Evolutionary conservation across 1,284 basidiomycete genomes (phyloP).

Genomic region (Pterula multifida): DNA sequence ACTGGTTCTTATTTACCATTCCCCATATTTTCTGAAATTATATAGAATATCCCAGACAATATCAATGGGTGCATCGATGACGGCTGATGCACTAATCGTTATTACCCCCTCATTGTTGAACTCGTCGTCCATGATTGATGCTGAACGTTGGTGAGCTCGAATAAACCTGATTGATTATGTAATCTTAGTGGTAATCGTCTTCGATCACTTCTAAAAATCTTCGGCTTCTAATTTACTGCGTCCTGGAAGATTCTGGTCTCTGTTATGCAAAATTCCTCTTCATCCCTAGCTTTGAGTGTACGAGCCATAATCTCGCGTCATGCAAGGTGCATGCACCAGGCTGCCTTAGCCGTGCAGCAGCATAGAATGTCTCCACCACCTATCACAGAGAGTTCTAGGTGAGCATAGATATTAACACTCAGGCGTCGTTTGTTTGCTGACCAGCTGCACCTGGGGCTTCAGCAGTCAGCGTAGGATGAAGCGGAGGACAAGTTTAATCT

Average conservation of each 20-base stretch:
- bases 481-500: neutral
- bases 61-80: slow-evolving; percentile 22
- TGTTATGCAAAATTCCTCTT: neutral
- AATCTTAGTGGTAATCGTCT: too few species aligned
- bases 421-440: neutral
- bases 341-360: neutral
- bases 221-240: too few species aligned
- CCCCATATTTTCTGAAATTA: slow-evolving; percentile 21
- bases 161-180: too few species aligned
- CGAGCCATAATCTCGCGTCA: neutral
- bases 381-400: neutral
- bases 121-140: neutral
- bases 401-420: neutral
- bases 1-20: slow-evolving; percentile 16
- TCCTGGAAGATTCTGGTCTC: too few species aligned
- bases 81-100: slow-evolving; percentile 13
- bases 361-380: neutral
- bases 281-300: neutral
- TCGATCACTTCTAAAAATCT: too few species aligned
- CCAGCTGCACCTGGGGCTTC: neutral
- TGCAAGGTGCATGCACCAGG: neutral
- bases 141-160: too few species aligned
- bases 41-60: slow-evolving; percentile 21
- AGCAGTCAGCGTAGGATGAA: neutral
- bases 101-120: slow-evolving; percentile 14